phyloP scores from a whole-genome alignment of 352 stramenopile genomes.

The Pythium oligandrum region DNA sequence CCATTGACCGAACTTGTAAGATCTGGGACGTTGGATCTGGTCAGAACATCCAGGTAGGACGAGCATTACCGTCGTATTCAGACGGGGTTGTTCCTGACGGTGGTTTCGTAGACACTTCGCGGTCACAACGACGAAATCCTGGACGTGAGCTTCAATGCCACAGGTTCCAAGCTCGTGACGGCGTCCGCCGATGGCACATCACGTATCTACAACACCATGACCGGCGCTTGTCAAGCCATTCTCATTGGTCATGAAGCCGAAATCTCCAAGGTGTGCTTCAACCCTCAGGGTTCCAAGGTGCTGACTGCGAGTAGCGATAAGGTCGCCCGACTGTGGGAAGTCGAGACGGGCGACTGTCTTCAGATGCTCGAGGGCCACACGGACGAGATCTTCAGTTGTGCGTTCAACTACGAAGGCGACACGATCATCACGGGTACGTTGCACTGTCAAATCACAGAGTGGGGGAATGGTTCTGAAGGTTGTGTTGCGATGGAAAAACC shows the following conservation, averaged over 20 bases:
- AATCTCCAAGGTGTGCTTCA: conserved; percentile 95
- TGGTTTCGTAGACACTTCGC: conserved; percentile 67
- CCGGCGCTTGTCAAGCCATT: conserved; percentile 91
- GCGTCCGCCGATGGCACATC: conserved; percentile 91
- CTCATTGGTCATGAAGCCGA: conserved; percentile 94
- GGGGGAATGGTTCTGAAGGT: conserved; percentile 1
- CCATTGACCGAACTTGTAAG: conserved; percentile 95
- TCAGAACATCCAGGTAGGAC: conserved; percentile 78
- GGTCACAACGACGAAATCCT: conserved; percentile 96
- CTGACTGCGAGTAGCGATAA: conserved; percentile 94
- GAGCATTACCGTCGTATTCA: neutral
- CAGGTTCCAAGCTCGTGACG: conserved; percentile 92
- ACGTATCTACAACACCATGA: conserved; percentile 96
- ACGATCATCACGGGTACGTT: conserved; percentile 93
- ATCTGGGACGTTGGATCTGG: conserved; percentile 90
- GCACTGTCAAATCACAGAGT: neutral
- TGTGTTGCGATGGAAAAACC: no score
- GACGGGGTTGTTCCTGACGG: neutral
- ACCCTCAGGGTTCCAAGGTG: conserved; percentile 93
- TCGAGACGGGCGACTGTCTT: conserved; percentile 92
- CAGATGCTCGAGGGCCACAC: conserved; percentile 95
- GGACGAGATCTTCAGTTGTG: conserved; percentile 96
- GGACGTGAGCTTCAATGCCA: conserved; percentile 94
- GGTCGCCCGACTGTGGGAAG: conserved; percentile 91
- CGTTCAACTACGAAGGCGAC: conserved; percentile 96